Evolutionary conservation across 1,284 basidiomycete genomes (phyloP).

Genomic region (Gymnopus androsaceus): DNA sequence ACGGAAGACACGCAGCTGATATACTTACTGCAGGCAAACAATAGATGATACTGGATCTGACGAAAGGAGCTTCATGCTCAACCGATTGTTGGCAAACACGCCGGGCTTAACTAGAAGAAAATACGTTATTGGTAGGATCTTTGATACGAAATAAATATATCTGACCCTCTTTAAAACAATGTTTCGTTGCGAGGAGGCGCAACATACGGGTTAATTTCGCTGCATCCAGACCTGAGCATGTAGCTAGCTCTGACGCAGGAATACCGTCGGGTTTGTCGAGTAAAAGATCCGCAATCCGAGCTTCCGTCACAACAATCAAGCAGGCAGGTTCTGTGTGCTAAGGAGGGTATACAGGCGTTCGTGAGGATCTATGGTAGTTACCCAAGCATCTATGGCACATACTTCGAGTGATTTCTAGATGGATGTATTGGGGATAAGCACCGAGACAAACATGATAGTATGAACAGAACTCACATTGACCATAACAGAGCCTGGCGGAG

Average conservation of each 20-base stretch:
- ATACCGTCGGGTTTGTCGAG: slow-evolving; percentile 31
- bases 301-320: slow-evolving; percentile 22
- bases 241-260: slow-evolving; percentile 29
- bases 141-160: background rate
- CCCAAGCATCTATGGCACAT: background rate
- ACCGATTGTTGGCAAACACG: slow-evolving; percentile 37
- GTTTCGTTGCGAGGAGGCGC: slow-evolving; percentile 37
- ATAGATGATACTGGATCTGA: slow-evolving; percentile 27
- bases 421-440: background rate
- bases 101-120: slow-evolving; percentile 22
- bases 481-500: slow-evolving; percentile 24
- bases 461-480: slow-evolving; percentile 22
- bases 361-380: background rate
- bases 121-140: background rate
- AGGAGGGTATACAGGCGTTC: background rate
- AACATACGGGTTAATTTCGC: slow-evolving; percentile 37
- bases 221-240: slow-evolving; percentile 27
- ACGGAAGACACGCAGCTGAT: background rate
- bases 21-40: slow-evolving; percentile 25
- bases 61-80: slow-evolving; percentile 32
- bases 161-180: slow-evolving; percentile 40
- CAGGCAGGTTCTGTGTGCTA: slow-evolving; percentile 21
- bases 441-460: background rate
- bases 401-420: slow-evolving; percentile 10
- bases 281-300: slow-evolving; percentile 35